Evolutionary conservation across 2,329 filamentous ascomycete species (phyloP).

Genomic region (Daldinia sp.): DNA sequence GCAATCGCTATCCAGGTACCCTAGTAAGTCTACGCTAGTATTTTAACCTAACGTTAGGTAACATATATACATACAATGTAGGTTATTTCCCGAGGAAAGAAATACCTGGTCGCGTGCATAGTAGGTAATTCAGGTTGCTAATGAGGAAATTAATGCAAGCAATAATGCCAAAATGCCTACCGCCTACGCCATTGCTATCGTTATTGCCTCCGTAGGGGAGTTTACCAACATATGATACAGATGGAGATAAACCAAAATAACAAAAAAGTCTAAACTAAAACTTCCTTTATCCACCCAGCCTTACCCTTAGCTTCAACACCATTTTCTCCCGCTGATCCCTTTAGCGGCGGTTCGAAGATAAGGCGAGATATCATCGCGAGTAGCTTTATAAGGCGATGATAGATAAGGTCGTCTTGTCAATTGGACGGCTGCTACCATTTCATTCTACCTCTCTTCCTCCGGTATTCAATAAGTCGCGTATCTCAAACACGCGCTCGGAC

Average conservation of each 20-base stretch:
- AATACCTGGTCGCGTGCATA: not conserved
- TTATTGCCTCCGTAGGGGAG: too few relatives aligned
- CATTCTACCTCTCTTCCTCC: not conserved
- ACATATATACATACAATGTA: not conserved
- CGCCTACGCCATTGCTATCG: not conserved
- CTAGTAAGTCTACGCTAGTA: not conserved
- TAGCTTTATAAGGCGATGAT: not conserved
- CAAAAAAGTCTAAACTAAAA: not conserved
- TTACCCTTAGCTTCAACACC: conserved; percentile 11
- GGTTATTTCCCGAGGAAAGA: too few relatives aligned
- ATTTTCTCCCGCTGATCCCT: not conserved
- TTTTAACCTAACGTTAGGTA: not conserved
- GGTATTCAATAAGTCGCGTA: not conserved
- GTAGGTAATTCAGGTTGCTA: not conserved
- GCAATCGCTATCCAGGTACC: not conserved
- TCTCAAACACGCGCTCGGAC: not conserved
- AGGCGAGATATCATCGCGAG: not conserved
- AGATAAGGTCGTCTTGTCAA: not conserved
- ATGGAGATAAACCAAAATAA: not conserved
- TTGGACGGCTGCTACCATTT: not conserved
- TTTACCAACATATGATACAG: too few relatives aligned
- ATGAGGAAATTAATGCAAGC: not conserved
- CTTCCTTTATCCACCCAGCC: not conserved
- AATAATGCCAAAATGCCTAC: not conserved
- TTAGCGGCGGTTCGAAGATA: not conserved